Conservation (phyloP, 179 eudicot species). For the Spergularia azorica region DNA sequence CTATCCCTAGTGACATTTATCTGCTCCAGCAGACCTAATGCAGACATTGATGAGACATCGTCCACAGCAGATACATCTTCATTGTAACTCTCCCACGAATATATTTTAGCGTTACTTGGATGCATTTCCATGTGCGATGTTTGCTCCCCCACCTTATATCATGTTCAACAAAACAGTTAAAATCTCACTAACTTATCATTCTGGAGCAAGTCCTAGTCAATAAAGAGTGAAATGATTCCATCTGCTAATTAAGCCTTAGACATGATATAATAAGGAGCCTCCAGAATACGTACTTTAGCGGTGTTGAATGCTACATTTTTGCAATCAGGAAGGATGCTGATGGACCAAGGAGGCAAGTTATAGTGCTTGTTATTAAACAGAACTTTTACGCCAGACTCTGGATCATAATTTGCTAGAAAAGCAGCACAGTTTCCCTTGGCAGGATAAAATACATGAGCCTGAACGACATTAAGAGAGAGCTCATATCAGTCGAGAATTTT, state of each 20-base stretch:
- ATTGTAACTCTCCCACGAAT: slow-evolving; percentile 75
- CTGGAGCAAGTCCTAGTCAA: slow-evolving; percentile 2
- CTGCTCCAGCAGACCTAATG: slow-evolving; percentile 89
- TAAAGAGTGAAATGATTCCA: neutral
- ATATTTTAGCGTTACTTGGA: slow-evolving; percentile 46
- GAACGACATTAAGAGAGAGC: slow-evolving; percentile 26
- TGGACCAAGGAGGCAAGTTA: slow-evolving; percentile 94
- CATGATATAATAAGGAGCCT: neutral
- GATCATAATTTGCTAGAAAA: slow-evolving; percentile 78
- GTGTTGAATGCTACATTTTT: slow-evolving; percentile 89
- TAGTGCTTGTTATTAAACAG: slow-evolving; percentile 87
- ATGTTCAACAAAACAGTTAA: slow-evolving; percentile 10
- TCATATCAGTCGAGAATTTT: slow-evolving; percentile 12
- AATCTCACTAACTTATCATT: slow-evolving; percentile 11
- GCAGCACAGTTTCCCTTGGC: slow-evolving; percentile 79
- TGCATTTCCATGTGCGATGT: slow-evolving; percentile 81
- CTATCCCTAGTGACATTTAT: slow-evolving; percentile 87
- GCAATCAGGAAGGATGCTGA: slow-evolving; percentile 98
- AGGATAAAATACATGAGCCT: slow-evolving; percentile 89
- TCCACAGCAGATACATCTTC: slow-evolving; percentile 68
- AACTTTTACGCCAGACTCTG: slow-evolving; percentile 59
- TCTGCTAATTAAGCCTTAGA: slow-evolving; percentile 1
- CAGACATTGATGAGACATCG: slow-evolving; percentile 53
- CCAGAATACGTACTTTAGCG: slow-evolving; percentile 63
- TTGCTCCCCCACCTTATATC: slow-evolving; percentile 83